Evolutionary conservation across 148 eudicot species (phyloP).

Genomic region (Amaranthus palmeri): DNA sequence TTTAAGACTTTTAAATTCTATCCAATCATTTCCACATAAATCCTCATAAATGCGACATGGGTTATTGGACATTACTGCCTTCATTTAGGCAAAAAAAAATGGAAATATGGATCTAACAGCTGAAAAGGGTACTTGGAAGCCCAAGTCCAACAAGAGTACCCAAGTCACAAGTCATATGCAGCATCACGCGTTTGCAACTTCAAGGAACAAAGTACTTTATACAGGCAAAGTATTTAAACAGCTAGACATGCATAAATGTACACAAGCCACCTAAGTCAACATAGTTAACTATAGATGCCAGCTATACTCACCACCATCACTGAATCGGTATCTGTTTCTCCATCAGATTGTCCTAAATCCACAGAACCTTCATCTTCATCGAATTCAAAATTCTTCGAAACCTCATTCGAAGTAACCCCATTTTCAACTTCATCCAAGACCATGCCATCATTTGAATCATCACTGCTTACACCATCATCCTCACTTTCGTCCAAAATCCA

Average conservation of each 20-base stretch:
- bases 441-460: constrained; percentile 67
- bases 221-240: not conserved
- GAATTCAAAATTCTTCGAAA: constrained; percentile 39
- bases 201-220: not conserved
- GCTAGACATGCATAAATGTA: not conserved
- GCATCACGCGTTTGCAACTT: not conserved
- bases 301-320: constrained; percentile 68
- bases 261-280: not conserved
- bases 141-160: no score
- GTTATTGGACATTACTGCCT: no score
- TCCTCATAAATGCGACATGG: no score
- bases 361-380: constrained; percentile 83
- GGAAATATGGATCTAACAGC: no score
- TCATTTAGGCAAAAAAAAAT: not conserved
- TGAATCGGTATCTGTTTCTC: constrained; percentile 69
- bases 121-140: no score
- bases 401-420: constrained; percentile 27
- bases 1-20: no score
- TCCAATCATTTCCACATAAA: no score
- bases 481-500: constrained; percentile 82
- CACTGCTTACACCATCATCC: constrained; percentile 50
- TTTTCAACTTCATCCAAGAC: constrained; percentile 52
- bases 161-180: not conserved
- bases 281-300: not conserved
- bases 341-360: constrained; percentile 57